Percentiles rank a stretch among this genome's conserved stretches.
These are phyloP conservation scores for Daldinia childiae DNA, from an alignment of 495 filamentous ascomycete species.

Conservation along the genomic window DNA sequence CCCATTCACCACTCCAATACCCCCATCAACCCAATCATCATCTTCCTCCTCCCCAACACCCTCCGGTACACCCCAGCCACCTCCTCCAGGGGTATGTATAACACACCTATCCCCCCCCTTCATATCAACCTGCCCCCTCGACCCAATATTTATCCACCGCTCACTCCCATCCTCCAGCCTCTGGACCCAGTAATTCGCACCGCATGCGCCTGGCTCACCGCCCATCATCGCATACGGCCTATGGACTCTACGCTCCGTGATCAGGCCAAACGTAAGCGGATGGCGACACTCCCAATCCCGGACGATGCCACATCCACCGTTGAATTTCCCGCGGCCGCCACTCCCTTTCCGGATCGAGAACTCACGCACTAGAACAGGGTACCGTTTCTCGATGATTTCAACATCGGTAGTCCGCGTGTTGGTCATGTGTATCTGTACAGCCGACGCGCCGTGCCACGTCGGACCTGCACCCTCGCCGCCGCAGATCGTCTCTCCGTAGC, in stretches of 20 bases:
- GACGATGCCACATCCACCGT: conserved; percentile 87
- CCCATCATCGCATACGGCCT: conserved; percentile 88
- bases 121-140: conserved; percentile 92
- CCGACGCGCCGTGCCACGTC: conserved; percentile 85
- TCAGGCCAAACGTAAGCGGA: conserved; percentile 73
- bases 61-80: conserved; percentile 68
- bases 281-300: conserved; percentile 94
- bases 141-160: conserved; percentile 82
- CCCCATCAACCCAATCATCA: not conserved
- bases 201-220: conserved; percentile 80
- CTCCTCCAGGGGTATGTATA: conserved; percentile 73
- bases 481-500: conserved; percentile 97
- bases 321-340: conserved; percentile 76
- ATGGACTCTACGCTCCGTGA: conserved; percentile 87
- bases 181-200: conserved; percentile 83
- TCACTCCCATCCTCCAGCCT: conserved; percentile 53
- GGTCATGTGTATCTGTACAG: conserved; percentile 97
- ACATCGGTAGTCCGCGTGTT: conserved; percentile 97
- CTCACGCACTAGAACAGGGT: conserved; percentile 85
- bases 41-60: conserved; percentile 12
- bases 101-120: conserved; percentile 87
- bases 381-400: conserved; percentile 92
- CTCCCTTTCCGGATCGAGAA: conserved; percentile 77
- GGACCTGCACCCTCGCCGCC: conserved; percentile 90
- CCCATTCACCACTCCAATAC: not conserved